A percentile compares a stretch with the other conserved stretches of the same genome.
phyloP scores from a whole-genome alignment of 768 basidiomycete genomes.

The Pisolithus microcarpus region DNA sequence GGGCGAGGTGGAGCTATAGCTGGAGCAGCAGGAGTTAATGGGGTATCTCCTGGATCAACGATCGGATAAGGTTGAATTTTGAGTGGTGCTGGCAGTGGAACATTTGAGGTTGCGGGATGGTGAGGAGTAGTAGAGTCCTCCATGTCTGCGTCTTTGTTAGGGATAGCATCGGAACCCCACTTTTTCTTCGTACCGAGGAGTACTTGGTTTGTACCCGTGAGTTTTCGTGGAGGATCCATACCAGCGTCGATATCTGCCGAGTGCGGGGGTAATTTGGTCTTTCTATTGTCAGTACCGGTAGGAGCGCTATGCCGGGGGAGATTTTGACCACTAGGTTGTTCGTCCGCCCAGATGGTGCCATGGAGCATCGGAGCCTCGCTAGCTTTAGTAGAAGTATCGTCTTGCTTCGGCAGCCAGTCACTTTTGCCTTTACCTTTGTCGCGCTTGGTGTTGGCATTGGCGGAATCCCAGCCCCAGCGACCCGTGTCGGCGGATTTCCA shows the following conservation, averaged over 20 bases:
- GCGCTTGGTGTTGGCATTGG: too few relatives aligned
- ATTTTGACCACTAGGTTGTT: neutral
- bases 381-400: neutral
- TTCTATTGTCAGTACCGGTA: slow-evolving; percentile 7
- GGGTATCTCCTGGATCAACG: neutral
- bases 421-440: too few relatives aligned
- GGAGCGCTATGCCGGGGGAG: neutral
- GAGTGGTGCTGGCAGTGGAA: neutral
- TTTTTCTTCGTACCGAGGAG: slow-evolving; percentile 10
- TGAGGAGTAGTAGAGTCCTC: neutral
- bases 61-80: neutral
- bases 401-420: too few relatives aligned
- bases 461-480: too few relatives aligned
- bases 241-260: slow-evolving; percentile 3
- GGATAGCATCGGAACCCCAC: slow-evolving; percentile 2
- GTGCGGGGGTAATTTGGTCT: slow-evolving; percentile 12
- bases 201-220: slow-evolving; percentile 20
- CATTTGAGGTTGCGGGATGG: neutral
- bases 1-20: slow-evolving; percentile 12
- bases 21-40: slow-evolving; percentile 2
- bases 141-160: neutral
- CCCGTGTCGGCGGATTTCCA: too few relatives aligned
- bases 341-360: neutral
- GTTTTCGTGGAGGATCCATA: slow-evolving; percentile 6
- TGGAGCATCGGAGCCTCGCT: neutral